These are phyloP conservation scores for Chrysoporthe deuterocubensis DNA, from an alignment of 2,329 filamentous ascomycete genomes.

Conservation along the genomic window DNA sequence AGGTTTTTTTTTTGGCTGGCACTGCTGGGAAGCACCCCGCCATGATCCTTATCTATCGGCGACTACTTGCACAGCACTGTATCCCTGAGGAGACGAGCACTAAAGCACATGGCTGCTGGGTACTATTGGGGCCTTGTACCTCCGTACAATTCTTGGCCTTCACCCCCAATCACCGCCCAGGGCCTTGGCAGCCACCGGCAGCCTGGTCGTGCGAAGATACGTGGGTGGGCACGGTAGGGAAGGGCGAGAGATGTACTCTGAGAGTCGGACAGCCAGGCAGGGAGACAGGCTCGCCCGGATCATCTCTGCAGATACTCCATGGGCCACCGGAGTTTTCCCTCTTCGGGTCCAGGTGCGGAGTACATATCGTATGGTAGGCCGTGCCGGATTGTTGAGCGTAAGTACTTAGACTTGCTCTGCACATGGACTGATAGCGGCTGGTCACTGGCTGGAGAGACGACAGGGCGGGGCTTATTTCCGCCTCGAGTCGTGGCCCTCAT, in stretches of 20 bases:
- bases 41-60: conserved; percentile 15
- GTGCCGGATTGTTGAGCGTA: not conserved
- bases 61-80: not conserved
- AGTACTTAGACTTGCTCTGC: no score
- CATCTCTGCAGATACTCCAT: conserved; percentile 2
- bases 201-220: no score
- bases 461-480: not conserved
- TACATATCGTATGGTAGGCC: not conserved
- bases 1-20: not conserved
- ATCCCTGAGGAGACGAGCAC: not conserved
- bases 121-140: no score
- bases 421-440: no score
- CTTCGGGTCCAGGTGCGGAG: not conserved
- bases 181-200: no score
- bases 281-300: not conserved
- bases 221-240: not conserved
- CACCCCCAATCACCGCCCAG: no score
- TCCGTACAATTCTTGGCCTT: no score
- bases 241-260: not conserved
- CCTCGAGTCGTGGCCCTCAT: not conserved
- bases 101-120: not conserved
- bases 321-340: not conserved
- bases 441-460: not conserved
- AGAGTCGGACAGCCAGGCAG: no score
- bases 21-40: conserved; percentile 13